Evolutionary conservation across 73 alveolate genomes (phyloP).

Genomic region (Paramecium primaurelia): DNA sequence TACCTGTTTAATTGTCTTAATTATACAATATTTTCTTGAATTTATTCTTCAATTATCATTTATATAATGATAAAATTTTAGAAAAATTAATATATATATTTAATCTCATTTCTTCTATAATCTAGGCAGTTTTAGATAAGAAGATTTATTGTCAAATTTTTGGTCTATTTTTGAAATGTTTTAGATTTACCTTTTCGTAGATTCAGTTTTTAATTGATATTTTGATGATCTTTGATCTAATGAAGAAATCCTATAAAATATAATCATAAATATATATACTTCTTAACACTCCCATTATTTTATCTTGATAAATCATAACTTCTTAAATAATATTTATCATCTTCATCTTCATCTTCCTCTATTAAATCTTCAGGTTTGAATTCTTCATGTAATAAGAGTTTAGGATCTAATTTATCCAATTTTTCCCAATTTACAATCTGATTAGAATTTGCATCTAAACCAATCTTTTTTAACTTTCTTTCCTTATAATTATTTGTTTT

Average conservation of each 20-base stretch:
- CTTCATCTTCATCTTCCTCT: conserved; percentile 40
- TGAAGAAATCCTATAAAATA: not conserved
- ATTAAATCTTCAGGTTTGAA: conserved; percentile 30
- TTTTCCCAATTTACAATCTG: conserved; percentile 11
- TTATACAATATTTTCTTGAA: not conserved
- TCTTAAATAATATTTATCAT: not conserved
- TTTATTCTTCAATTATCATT: conserved; percentile 1
- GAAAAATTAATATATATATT: not conserved
- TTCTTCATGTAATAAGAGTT: not conserved
- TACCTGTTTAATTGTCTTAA: no score
- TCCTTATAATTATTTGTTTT: conserved; percentile 1
- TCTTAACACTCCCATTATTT: not conserved
- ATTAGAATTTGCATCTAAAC: not conserved
- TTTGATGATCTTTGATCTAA: not conserved
- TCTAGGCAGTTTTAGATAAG: not conserved
- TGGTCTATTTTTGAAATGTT: not conserved
- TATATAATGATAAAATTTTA: not conserved
- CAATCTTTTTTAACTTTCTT: not conserved
- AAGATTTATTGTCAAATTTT: not conserved
- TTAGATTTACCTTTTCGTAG: not conserved
- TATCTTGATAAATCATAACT: conserved; percentile 7
- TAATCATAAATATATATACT: not conserved
- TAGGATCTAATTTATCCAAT: not conserved
- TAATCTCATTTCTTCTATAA: not conserved
- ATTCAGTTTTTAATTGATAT: not conserved